Base-by-base conservation (phyloP, 768 basidiomycete species). In the Lactarius akahatsu region DNA sequence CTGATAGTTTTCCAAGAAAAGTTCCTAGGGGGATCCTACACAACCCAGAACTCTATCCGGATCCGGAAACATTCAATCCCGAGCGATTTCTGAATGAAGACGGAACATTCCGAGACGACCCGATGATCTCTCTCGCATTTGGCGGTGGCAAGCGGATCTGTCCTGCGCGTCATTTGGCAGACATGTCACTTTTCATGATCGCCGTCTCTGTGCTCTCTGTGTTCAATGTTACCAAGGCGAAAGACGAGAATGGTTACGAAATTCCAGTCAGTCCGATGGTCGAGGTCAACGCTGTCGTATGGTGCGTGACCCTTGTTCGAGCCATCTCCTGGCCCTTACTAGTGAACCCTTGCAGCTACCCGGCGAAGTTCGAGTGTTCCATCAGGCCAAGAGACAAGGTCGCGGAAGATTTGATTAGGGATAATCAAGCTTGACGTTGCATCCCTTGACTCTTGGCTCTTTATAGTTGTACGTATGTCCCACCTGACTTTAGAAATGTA, bases 41-140 rank as follows among this genome's bases (percentile, higher is more conserved):
- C 20, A 45, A 45, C 8, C 43, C 43, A n/a, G 43, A 45, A 2
- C 20, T 45, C 20, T 45, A 45, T 45, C 43, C 43, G 20, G 43
- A 45, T n/a, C 43, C 43, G 20, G 43, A 45, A 45, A 45, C 43
- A 45, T 38, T 38, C 28, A 63, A 36, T 38, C 77, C 78, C 18
- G 77, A 23, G 18, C 50, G 61, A 68, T 23, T 55, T 57, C 15
- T 71, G 66, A 38, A 66, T 60, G 3, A 70, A 63, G 15, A 57
- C 26, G 28, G 63, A 64, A 32, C 41, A 65, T 41, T 70, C 67
- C 15, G 64, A 71, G 20, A 41, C 45, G 23, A 61, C 23, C 43
- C 43, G 43, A 45, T 20, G 20, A 45, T 45, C 43, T n/a, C 43
- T 45, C 43, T 45, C 20, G 43, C 26, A n/a, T 71, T n/a, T 70